Evolutionary conservation across 441 rosid species (phyloP), one percentile per base, ranked within the genome.

Genomic region (Flueggea neowawraea): DNA sequence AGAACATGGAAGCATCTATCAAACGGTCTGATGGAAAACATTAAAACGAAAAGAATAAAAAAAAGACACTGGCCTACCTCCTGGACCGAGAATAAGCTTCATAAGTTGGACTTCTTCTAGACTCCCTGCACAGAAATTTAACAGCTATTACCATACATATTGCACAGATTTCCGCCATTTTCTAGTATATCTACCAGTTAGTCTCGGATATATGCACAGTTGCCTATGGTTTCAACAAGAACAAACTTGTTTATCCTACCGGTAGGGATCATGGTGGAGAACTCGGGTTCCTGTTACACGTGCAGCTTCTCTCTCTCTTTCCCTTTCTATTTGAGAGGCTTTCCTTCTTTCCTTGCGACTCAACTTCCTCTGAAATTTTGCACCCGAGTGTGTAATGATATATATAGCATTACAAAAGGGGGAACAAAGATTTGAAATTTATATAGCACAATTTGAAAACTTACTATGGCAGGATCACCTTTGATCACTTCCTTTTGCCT

Each of bases 311-410:
- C 88, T 82, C 72, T 94, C 96, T 75, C 80, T 84, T 70, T 91
- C 97, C 81, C 96, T 87, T 75, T 86, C 97, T 60, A 83, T 79
- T 66, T 89, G 95, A 61, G 97, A 94, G 68, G 85, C 96, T 77
- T 91, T 94, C 65, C 97, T 86, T 77, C 99, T 86, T 81, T 94
- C 97, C 72, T 94, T 94, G 13, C 97, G 94, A 79, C 99, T 94
- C 44, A 94, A 74, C 75, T 94, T 94, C 76, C 86, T 86, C 99
- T 94, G 71, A 69, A 78, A 16, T 64, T 60, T 62, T 49, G 55
- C 43, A 58, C 47, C 33, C 55, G 9, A 62, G 70, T 48, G 65
- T 54, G 49, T 13, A 66, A 50, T 36, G 41, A 36, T 15, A 52
- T 22, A 15, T 55, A 31, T 16, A 55, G 7, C 3, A 52, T 51